Base-by-base conservation (phyloP, 192 early-diverging fungal species). In the Pilaira anomala region DNA sequence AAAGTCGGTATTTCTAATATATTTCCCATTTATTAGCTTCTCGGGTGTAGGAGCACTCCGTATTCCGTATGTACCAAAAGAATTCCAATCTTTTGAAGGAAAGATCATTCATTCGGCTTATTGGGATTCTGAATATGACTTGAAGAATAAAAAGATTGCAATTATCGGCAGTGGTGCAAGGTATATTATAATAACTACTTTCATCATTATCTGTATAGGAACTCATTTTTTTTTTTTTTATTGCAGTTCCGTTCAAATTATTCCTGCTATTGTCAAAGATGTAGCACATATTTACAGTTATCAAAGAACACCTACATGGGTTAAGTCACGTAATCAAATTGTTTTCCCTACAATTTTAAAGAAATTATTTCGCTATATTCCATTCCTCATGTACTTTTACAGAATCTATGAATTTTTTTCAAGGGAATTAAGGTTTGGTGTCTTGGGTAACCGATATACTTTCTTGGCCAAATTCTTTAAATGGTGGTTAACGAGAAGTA, bases 271-370 rank as follows among this genome's bases (percentile, higher is more conserved):
- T 28, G 78, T 68, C n/a, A 46, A 69, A 25, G 68, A 74, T 54
- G 80, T 74, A 33, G 57, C 69, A 29, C 62, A 61, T 21, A 48
- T 84, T 12, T 58, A 72, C 48, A 70, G 68, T 53, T 84, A 76
- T 58, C 80, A 82, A 60, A 75, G 82, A 19, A 78, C 78, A 8
- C 78, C 80, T 9, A 68, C 80, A 36, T 80, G 76, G 66, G 75
- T 80, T 33, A 21, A 72, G 14, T 61, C 59, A 7, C 73, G 76
- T n/a, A 26, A 64, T 7, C 72, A 79, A 30, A 68, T 65, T 2
- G 48, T 40, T 11, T 82, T 78, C 33, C 60, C 57, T 21, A 11
- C 7, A 28, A 25, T 78, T 6, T 58, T 69, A 58, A 80, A 74
- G 30, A 59, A 61, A 21, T 13, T 77, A 14, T 79, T 75, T 65